Evolutionary conservation across 208 protist species (phyloP).

Genomic region (Histomonas meleagridis): DNA sequence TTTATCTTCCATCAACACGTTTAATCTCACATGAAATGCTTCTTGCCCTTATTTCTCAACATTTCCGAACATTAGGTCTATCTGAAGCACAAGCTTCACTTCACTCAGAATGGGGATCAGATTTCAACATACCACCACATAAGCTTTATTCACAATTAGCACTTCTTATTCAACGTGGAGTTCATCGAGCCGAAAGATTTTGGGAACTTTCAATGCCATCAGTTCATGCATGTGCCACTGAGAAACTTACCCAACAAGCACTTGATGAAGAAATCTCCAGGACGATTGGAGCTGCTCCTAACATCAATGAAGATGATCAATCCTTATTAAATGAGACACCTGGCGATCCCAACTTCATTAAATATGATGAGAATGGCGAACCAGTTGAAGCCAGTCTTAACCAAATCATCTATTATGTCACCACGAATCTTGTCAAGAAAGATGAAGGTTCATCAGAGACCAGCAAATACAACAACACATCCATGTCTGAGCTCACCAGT

Average conservation of each 20-base stretch:
- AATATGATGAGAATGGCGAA: neutral
- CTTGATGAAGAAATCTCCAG: conserved; percentile 24
- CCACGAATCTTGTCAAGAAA: too few species aligned
- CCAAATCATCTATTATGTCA: conserved; percentile 13
- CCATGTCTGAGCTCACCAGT: neutral
- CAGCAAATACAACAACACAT: neutral
- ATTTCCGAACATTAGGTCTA: conserved; percentile 18
- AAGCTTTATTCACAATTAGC: neutral
- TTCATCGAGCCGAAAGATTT: conserved; percentile 8
- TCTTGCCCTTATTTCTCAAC: conserved; percentile 23
- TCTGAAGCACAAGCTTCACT: neutral
- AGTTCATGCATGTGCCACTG: neutral
- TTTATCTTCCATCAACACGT: conserved; percentile 23
- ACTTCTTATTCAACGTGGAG: neutral
- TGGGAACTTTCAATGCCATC: conserved; percentile 32
- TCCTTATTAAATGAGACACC: neutral
- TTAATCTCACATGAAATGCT: neutral
- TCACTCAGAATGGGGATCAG: neutral
- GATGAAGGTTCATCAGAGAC: too few species aligned
- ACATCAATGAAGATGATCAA: neutral
- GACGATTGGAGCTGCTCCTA: neutral
- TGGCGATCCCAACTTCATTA: neutral
- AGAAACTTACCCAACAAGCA: neutral
- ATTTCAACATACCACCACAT: conserved; percentile 30
- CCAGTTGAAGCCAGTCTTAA: conserved; percentile 16